Conservation (phyloP, 768 basidiomycete genomes). For the Pisolithus orientalis region DNA sequence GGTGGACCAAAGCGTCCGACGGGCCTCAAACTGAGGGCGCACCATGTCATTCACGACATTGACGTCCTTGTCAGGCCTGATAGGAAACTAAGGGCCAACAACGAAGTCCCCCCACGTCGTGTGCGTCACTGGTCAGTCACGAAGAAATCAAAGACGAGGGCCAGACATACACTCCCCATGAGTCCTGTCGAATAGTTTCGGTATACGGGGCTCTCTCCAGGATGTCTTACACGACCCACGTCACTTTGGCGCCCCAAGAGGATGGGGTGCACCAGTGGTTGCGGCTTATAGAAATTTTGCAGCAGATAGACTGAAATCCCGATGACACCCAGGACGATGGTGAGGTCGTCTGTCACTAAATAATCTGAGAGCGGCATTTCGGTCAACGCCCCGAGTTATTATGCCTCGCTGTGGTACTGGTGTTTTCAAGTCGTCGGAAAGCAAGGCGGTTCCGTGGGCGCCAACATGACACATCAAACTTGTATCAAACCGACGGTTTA, state of each 20-base stretch:
- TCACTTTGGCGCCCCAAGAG: conserved; percentile 90
- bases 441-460: neutral
- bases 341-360: conserved; percentile 72
- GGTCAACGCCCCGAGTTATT: neutral
- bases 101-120: neutral
- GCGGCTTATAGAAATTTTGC: conserved; percentile 73
- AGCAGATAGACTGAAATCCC: conserved; percentile 72
- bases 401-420: neutral
- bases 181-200: conserved; percentile 86
- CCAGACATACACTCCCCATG: conserved; percentile 61
- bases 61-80: conserved; percentile 66
- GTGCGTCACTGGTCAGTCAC: neutral
- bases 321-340: conserved; percentile 69
- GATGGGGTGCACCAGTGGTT: conserved; percentile 89
- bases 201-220: conserved; percentile 81
- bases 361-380: conserved; percentile 47
- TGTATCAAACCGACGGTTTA: neutral
- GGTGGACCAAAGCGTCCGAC: conserved; percentile 75
- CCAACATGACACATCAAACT: neutral
- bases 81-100: conserved; percentile 50
- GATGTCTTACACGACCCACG: conserved; percentile 72
- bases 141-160: neutral
- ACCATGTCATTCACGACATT: conserved; percentile 62
- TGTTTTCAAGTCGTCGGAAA: neutral
- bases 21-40: conserved; percentile 55